A percentile compares a stretch with the other conserved stretches of the same genome.
phyloP scores from a whole-genome alignment of 805 yeast genomes.

The Saturnispora gosingensis region DNA sequence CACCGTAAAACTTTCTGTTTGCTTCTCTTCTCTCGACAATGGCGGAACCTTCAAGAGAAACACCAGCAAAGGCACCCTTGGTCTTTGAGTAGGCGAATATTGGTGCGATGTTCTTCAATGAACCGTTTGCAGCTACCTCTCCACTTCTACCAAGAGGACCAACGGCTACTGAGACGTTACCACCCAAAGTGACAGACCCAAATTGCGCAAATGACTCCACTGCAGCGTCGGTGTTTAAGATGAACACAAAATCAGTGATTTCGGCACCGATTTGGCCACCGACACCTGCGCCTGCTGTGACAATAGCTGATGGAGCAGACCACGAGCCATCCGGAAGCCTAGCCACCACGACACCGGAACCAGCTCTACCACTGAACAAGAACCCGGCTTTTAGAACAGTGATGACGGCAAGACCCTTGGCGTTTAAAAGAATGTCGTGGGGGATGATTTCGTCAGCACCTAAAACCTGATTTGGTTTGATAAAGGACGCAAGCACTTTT shows the following conservation, averaged over 20 bases:
- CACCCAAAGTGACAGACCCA: conserved; percentile 92
- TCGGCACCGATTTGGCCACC: conserved; percentile 98
- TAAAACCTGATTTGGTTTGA: conserved; percentile 88
- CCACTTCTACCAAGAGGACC: conserved; percentile 98
- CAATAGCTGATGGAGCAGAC: conserved; percentile 96
- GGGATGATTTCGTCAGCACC: conserved; percentile 90
- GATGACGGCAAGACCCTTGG: conserved; percentile 84
- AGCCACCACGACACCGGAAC: conserved; percentile 92
- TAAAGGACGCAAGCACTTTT: conserved; percentile 75
- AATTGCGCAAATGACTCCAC: conserved; percentile 89
- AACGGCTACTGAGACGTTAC: conserved; percentile 90
- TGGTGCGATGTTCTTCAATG: conserved; percentile 78
- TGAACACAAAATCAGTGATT: conserved; percentile 90
- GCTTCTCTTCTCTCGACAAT: conserved; percentile 97
- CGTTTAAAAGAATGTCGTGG: conserved; percentile 74
- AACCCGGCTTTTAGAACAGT: conserved; percentile 98
- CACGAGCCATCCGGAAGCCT: conserved; percentile 90
- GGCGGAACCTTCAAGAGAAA: conserved; percentile 93
- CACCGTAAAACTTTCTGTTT: conserved; percentile 89
- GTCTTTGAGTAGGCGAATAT: conserved; percentile 91
- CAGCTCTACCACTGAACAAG: conserved; percentile 93
- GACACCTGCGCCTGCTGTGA: conserved; percentile 97
- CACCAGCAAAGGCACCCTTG: conserved; percentile 95
- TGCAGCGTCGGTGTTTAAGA: conserved; percentile 77
- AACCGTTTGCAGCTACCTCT: conserved; percentile 94